Conservation (phyloP, 805 yeast species). For the Candida adriatica region DNA sequence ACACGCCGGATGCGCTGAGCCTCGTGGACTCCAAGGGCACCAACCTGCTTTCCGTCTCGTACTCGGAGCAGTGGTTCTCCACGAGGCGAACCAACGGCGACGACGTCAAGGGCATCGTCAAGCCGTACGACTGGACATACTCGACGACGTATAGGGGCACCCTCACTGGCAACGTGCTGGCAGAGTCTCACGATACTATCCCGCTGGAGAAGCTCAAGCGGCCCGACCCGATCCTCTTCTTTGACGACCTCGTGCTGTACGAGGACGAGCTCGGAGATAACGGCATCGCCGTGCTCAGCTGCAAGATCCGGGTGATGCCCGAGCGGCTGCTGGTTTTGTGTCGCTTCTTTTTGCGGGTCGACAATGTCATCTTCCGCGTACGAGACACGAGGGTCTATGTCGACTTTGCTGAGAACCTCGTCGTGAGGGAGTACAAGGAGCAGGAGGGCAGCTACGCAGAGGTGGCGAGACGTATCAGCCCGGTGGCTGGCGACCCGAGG, state of each 20-base stretch:
- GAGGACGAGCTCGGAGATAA: slow-evolving; percentile 97
- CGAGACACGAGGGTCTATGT: slow-evolving; percentile 80
- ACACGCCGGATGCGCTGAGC: slow-evolving; percentile 70
- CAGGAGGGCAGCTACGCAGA: slow-evolving; percentile 51
- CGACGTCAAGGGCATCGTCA: slow-evolving; percentile 52
- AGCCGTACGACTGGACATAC: slow-evolving; percentile 97
- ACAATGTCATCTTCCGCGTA: slow-evolving; percentile 77
- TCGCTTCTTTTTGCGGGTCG: slow-evolving; percentile 82
- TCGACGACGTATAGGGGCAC: slow-evolving; percentile 74
- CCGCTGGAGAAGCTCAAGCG: slow-evolving; percentile 65
- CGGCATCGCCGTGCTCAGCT: slow-evolving; percentile 74
- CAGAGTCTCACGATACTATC: slow-evolving; percentile 30
- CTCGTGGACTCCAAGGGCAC: slow-evolving; percentile 48
- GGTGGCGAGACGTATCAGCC: slow-evolving; percentile 35
- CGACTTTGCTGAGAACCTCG: slow-evolving; percentile 57
- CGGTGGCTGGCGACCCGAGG: slow-evolving; percentile 59
- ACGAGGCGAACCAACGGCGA: slow-evolving; percentile 28
- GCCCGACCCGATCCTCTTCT: slow-evolving; percentile 83
- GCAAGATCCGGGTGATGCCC: slow-evolving; percentile 86
- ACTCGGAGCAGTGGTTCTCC: slow-evolving; percentile 76
- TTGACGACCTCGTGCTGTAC: slow-evolving; percentile 79
- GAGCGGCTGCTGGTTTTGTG: slow-evolving; percentile 65
- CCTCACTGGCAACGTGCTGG: slow-evolving; percentile 15
- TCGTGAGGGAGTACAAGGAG: slow-evolving; percentile 72
- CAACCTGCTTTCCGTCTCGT: slow-evolving; percentile 63